These are phyloP conservation scores for Candolleomyces aberdarensis DNA, from an alignment of 768 basidiomycete species.

Conservation along the genomic window DNA sequence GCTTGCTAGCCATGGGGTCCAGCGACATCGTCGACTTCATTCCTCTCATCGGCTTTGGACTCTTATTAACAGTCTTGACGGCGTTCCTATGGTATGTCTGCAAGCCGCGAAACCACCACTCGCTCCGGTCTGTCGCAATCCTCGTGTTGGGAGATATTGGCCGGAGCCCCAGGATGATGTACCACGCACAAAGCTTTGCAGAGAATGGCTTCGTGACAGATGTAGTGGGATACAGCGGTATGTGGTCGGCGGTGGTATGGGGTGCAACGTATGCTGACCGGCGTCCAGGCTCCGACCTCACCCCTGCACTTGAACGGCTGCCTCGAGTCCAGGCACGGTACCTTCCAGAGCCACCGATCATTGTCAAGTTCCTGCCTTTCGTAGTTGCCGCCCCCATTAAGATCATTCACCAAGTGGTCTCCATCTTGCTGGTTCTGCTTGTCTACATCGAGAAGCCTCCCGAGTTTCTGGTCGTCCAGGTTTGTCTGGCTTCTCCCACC, in stretches of 20 bases:
- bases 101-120: constrained; percentile 34
- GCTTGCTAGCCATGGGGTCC: background rate
- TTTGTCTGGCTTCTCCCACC: constrained; percentile 29
- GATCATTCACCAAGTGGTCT: constrained; percentile 63
- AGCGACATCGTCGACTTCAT: constrained; percentile 5
- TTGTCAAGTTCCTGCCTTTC: constrained; percentile 57
- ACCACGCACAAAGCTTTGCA: constrained; percentile 92
- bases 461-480: constrained; percentile 89
- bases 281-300: constrained; percentile 67
- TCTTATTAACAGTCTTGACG: constrained; percentile 29
- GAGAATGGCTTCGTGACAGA: constrained; percentile 73
- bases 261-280: background rate
- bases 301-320: constrained; percentile 65
- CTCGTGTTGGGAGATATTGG: constrained; percentile 96
- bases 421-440: constrained; percentile 61
- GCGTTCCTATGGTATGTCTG: constrained; percentile 19
- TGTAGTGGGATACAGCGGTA: constrained; percentile 85
- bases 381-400: constrained; percentile 78
- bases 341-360: constrained; percentile 59
- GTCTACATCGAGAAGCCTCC: constrained; percentile 63
- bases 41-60: constrained; percentile 14
- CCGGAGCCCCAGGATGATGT: constrained; percentile 97
- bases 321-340: constrained; percentile 65
- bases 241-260: constrained; percentile 12
- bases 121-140: constrained; percentile 74